phyloP scores from a whole-genome alignment of 805 yeast species.

The Grigorovia jiainica region DNA sequence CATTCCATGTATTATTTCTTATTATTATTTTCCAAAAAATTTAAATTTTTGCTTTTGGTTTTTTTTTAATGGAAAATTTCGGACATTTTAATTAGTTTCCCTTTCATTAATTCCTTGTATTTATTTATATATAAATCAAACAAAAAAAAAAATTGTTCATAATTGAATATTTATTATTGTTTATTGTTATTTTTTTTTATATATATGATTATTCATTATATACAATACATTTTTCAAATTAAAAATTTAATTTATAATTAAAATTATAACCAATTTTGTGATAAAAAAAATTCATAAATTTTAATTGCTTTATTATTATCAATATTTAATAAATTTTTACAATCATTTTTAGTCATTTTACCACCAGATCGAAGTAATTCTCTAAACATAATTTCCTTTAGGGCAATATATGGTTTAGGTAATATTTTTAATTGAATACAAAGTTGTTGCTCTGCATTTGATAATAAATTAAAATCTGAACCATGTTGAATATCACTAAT shows the following conservation, averaged over 20 bases:
- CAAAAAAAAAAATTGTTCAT: neutral
- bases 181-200: neutral
- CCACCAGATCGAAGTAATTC: conserved; percentile 85
- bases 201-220: neutral
- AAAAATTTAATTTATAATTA: neutral
- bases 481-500: conserved; percentile 67
- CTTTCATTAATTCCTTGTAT: too few relatives aligned
- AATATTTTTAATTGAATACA: conserved; percentile 76
- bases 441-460: conserved; percentile 78
- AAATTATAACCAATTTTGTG: conserved; percentile 79
- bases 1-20: too few relatives aligned
- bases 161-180: neutral
- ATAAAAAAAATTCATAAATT: conserved; percentile 85
- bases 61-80: too few relatives aligned
- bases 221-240: conserved; percentile 2
- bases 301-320: conserved; percentile 81
- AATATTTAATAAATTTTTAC: conserved; percentile 73
- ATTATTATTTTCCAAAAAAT: too few relatives aligned
- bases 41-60: too few relatives aligned
- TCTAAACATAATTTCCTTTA: conserved; percentile 80
- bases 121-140: neutral
- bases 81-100: too few relatives aligned
- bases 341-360: conserved; percentile 66
- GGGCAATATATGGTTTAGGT: conserved; percentile 91
- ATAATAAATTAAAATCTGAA: conserved; percentile 70